These are phyloP conservation scores for Cytospora leucostoma DNA, from an alignment of 2,329 filamentous ascomycete species.

Conservation along the genomic window DNA sequence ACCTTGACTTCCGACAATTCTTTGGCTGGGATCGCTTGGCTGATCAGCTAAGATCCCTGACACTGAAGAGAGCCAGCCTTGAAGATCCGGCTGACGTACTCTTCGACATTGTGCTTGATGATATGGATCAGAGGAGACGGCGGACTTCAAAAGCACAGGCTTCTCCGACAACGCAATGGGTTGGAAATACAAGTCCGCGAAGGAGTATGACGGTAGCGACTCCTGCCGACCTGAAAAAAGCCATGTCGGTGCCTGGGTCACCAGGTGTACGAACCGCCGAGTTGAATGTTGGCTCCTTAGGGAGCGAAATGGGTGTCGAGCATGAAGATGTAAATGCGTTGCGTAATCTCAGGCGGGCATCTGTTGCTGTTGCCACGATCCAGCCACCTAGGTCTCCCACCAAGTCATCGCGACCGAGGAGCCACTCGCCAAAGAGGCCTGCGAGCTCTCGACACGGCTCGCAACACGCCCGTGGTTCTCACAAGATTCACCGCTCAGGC, in stretches of 20 bases:
- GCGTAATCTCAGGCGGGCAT: conserved; percentile 44
- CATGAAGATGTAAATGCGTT: conserved; percentile 40
- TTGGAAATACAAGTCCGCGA: conserved; percentile 56
- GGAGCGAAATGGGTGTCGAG: conserved; percentile 52
- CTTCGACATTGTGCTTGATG: conserved; percentile 91
- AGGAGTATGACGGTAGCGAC: conserved; percentile 62
- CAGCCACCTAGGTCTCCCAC: conserved; percentile 44
- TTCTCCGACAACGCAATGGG: conserved; percentile 75
- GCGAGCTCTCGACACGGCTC: conserved; percentile 72
- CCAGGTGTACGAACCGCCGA: conserved; percentile 51
- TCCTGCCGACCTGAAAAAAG: conserved; percentile 66
- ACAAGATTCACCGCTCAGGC: conserved; percentile 81
- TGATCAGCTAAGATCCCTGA: conserved; percentile 87
- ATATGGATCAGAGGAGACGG: conserved; percentile 88
- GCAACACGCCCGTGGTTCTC: conserved; percentile 64
- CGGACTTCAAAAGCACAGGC: conserved; percentile 84
- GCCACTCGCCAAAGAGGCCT: conserved; percentile 79
- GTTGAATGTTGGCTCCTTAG: conserved; percentile 61
- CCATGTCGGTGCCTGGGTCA: conserved; percentile 68
- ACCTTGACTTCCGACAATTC: conserved; percentile 95
- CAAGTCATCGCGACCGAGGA: conserved; percentile 61
- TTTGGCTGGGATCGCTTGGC: conserved; percentile 95
- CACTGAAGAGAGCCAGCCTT: conserved; percentile 81
- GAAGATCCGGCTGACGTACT: conserved; percentile 90
- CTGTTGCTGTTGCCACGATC: conserved; percentile 48